Evolutionary conservation across 1,284 basidiomycete species (phyloP), one percentile per base, ranked within the genome.

Genomic region (Leccinum ponderosum): DNA sequence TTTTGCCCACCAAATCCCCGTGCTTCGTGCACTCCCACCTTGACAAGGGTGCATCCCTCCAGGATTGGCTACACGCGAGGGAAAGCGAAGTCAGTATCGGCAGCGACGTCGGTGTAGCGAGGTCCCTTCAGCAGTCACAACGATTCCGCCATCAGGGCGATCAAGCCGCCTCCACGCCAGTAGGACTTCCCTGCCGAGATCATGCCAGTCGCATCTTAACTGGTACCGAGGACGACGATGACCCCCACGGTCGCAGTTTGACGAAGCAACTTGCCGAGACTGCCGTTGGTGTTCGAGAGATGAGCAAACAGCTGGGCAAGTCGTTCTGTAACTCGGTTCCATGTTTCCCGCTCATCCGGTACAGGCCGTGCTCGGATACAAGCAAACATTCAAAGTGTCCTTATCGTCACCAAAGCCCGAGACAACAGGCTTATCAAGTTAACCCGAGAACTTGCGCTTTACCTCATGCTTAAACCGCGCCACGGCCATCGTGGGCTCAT

Each of bases 381-480:
- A 62, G 92, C 93, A 4, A 91, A 92, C 69, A 95, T 98, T 62
- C 93, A 98, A 74, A 94, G 87, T 63, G 85, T 99, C 62, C 84
- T 99, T 64, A 96, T 99, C 74, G 93, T 99, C 69, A 99, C 97
- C 59, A 99, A 99, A 78, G 97, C 97, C 33, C 84, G 97, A 58
- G 97, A 99, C 80, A 99, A 99, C 74, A 84, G 94, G 48, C 87
- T 99, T 53, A 98, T 99, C 81, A 90, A 91, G 72, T 85, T 98
- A 53, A 99, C 97, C 0, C 87, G 95, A 54, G 91, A 99, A 73
- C 85, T 99, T 27, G 95, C 97, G 0, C 80, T 97, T n/a, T 97
- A 95, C 75, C 86, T 97, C 62, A 97, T 97, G 95, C 81, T 84
- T 66, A 94, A 89, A 77, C 85, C 80, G 48, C 80, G 85, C 15